phyloP scores from a whole-genome alignment of 805 yeast species.

The Yarrowia hollandica region DNA sequence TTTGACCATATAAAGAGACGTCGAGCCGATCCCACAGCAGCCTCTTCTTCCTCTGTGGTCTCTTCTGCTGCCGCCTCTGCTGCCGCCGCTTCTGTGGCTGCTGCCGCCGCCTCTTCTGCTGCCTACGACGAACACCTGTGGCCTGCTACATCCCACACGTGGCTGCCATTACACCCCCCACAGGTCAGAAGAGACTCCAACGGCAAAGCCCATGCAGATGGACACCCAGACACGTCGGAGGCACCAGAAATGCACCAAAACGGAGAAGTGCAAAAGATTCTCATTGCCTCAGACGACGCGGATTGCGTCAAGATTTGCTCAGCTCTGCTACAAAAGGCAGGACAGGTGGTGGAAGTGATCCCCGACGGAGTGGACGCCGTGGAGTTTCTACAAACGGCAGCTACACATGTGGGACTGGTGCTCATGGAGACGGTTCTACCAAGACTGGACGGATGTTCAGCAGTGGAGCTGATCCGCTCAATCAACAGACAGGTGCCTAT shows the following conservation, averaged over 20 bases:
- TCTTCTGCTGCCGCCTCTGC: background rate
- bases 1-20: constrained; percentile 17
- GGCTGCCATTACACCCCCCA: constrained; percentile 12
- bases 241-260: constrained; percentile 11
- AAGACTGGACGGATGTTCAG: constrained; percentile 66
- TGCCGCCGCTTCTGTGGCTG: no score
- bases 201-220: constrained; percentile 7
- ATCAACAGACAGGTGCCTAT: constrained; percentile 78
- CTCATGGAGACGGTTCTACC: constrained; percentile 62
- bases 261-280: constrained; percentile 36
- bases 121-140: constrained; percentile 6
- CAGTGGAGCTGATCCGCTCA: constrained; percentile 82
- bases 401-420: constrained; percentile 53
- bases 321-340: constrained; percentile 79
- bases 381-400: constrained; percentile 62
- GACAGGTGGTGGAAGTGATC: constrained; percentile 89
- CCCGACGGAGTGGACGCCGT: constrained; percentile 92
- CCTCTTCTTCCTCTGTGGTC: no score
- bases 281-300: constrained; percentile 58
- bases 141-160: constrained; percentile 2
- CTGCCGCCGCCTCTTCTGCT: background rate
- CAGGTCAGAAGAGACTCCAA: constrained; percentile 5
- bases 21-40: background rate
- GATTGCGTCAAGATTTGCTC: constrained; percentile 77
- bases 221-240: background rate